Percentiles rank a stretch among this genome's conserved stretches.
Conservation (phyloP, 2,329 filamentous ascomycete species). For the Rosellinia necatrix region DNA sequence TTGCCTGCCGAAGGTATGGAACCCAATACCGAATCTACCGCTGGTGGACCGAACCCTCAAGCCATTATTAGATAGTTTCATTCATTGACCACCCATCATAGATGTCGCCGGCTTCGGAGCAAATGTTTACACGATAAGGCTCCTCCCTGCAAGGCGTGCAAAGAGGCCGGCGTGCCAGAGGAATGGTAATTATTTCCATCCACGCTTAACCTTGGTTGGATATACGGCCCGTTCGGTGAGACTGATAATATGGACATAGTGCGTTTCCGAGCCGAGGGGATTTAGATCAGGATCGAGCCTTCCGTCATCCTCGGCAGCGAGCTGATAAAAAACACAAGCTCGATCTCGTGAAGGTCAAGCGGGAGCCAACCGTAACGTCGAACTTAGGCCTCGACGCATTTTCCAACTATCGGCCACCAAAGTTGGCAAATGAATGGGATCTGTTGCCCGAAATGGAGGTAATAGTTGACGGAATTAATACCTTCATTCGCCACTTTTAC, state of each 20-base stretch:
- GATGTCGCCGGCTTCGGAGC: slow-evolving; percentile 61
- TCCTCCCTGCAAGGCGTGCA: slow-evolving; percentile 57
- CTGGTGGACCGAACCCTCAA: slow-evolving; percentile 5
- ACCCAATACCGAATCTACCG: slow-evolving; percentile 18
- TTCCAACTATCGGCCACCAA: slow-evolving; percentile 43
- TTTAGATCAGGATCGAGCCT: slow-evolving; percentile 58
- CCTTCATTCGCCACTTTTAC: slow-evolving; percentile 61
- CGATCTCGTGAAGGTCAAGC: slow-evolving; percentile 36
- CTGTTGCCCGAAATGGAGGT: slow-evolving; percentile 54
- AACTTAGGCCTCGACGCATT: slow-evolving; percentile 31
- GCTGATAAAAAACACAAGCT: slow-evolving; percentile 50
- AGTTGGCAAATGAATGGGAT: slow-evolving; percentile 52
- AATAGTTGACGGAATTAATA: slow-evolving; percentile 57
- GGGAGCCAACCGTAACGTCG: slow-evolving; percentile 32
- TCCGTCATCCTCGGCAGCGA: slow-evolving; percentile 58
- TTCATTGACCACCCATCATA: slow-evolving; percentile 32
- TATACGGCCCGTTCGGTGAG: not conserved
- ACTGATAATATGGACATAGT: slow-evolving; percentile 40
- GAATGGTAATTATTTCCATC: slow-evolving; percentile 51
- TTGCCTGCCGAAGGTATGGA: slow-evolving; percentile 57
- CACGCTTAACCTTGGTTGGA: not conserved
- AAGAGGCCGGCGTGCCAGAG: slow-evolving; percentile 53
- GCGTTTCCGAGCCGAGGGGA: slow-evolving; percentile 58
- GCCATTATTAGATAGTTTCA: not conserved
- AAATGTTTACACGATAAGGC: slow-evolving; percentile 59